These are phyloP conservation scores for Zalerion maritima DNA, from an alignment of 495 filamentous ascomycete species.

Conservation along the genomic window DNA sequence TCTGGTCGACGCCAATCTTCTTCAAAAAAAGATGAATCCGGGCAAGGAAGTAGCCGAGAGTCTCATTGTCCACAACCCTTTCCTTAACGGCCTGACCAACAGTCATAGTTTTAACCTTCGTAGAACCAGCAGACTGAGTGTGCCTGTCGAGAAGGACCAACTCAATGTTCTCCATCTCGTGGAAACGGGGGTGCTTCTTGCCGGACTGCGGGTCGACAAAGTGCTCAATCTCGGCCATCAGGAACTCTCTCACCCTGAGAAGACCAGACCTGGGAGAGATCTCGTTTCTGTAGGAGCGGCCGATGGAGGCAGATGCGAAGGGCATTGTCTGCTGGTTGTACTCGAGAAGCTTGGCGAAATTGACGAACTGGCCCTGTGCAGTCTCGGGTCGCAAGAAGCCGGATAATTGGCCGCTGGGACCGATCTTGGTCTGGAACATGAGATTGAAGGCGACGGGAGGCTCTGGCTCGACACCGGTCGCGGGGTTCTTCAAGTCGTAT, in stretches of 20 bases:
- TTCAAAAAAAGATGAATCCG: constrained; percentile 48
- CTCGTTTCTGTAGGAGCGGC: constrained; percentile 68
- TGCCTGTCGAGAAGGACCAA: constrained; percentile 43
- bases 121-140: constrained; percentile 46
- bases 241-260: constrained; percentile 65
- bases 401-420: constrained; percentile 42
- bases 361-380: constrained; percentile 63
- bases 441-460: constrained; percentile 62
- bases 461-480: constrained; percentile 39
- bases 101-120: constrained; percentile 32
- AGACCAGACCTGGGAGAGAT: constrained; percentile 61
- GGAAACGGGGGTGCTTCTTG: constrained; percentile 59
- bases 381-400: constrained; percentile 61
- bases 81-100: constrained; percentile 46
- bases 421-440: constrained; percentile 66
- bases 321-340: constrained; percentile 62
- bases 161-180: constrained; percentile 49
- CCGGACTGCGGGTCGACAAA: constrained; percentile 54
- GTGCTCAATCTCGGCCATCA: constrained; percentile 77
- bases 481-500: constrained; percentile 54
- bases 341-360: constrained; percentile 63
- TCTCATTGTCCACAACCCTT: constrained; percentile 53
- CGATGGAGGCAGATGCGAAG: constrained; percentile 64
- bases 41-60: constrained; percentile 54
- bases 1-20: constrained; percentile 44